Evolutionary conservation across 2,329 filamentous ascomycete species (phyloP).

Genomic region (Hypoxylon sp.): DNA sequence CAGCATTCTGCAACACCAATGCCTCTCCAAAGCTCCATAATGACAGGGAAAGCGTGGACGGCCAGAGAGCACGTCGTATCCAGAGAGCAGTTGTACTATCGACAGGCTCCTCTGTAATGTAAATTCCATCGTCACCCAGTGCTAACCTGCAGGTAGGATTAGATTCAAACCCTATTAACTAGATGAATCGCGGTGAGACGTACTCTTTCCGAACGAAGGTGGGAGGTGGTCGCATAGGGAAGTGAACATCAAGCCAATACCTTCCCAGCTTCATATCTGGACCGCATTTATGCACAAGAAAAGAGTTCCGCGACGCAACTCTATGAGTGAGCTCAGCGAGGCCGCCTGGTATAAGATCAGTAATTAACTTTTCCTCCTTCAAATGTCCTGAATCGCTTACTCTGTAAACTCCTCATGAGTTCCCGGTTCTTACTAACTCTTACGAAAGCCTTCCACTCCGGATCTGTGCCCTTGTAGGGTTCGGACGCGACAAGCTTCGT

Average conservation of each 20-base stretch:
- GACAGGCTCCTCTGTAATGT: constrained; percentile 62
- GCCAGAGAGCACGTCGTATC: constrained; percentile 66
- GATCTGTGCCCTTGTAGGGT: constrained; percentile 69
- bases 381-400: constrained; percentile 51
- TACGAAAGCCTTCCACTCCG: constrained; percentile 73
- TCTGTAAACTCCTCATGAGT: constrained; percentile 62
- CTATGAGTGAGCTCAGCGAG: constrained; percentile 60
- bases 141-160: constrained; percentile 58
- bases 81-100: constrained; percentile 62
- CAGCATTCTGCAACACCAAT: constrained; percentile 60
- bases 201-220: constrained; percentile 72
- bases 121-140: constrained; percentile 62
- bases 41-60: constrained; percentile 64
- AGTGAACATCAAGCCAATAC: constrained; percentile 73
- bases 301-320: constrained; percentile 59
- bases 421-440: constrained; percentile 68
- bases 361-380: constrained; percentile 45
- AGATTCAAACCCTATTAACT: background rate
- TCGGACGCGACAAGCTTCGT: constrained; percentile 62
- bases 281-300: constrained; percentile 62
- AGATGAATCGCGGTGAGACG: constrained; percentile 35
- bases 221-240: constrained; percentile 70
- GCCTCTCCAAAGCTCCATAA: constrained; percentile 66
- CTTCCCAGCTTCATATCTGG: constrained; percentile 63
- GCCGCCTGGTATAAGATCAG: constrained; percentile 54